Evolutionary conservation across 768 basidiomycete species (phyloP).

Genomic region (Exidia glandulosa): DNA sequence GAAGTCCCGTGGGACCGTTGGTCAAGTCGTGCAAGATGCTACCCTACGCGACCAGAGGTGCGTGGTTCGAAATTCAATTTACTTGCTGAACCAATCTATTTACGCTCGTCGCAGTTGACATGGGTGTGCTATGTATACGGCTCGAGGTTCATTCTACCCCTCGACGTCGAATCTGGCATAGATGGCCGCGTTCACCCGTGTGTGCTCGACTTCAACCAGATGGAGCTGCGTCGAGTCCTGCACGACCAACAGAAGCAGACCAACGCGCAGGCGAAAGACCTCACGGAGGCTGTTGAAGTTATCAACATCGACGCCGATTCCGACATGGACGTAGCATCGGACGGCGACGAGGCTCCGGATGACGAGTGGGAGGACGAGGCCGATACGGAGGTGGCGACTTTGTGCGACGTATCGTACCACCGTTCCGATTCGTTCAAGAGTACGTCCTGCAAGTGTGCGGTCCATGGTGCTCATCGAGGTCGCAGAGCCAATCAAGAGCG

Average conservation of each 20-base stretch:
- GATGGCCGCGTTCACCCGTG: background rate
- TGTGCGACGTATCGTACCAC: background rate
- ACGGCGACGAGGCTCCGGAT: background rate
- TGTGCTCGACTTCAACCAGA: background rate
- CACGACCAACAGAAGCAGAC: background rate
- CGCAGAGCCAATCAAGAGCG: background rate
- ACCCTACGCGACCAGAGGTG: background rate
- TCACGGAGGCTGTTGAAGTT: background rate
- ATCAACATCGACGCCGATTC: background rate
- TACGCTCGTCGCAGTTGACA: background rate
- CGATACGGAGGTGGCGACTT: background rate
- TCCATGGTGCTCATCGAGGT: background rate
- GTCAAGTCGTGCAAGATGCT: background rate
- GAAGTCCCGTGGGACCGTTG: background rate
- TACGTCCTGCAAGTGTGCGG: background rate
- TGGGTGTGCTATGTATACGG: background rate
- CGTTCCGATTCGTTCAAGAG: background rate
- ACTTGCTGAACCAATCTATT: background rate
- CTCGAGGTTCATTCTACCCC: background rate
- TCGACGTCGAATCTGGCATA: background rate
- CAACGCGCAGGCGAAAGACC: no score
- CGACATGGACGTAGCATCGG: background rate
- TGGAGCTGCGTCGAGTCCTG: background rate
- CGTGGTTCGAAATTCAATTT: no score
- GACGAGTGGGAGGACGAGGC: background rate